Base-by-base conservation (phyloP, 2,329 filamentous ascomycete species). In the Arthrobotrys conoides region DNA sequence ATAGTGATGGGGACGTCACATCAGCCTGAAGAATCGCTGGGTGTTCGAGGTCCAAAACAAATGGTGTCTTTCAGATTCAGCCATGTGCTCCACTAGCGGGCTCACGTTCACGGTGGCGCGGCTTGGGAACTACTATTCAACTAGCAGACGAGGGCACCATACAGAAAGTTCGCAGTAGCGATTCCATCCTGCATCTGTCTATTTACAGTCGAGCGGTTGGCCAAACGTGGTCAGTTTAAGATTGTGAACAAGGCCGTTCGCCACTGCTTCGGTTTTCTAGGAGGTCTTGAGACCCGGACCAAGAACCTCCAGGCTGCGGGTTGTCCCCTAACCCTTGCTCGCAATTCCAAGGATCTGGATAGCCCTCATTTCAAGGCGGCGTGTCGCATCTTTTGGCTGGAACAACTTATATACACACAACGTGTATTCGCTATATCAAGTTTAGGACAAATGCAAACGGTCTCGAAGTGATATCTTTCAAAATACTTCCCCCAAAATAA, bases 211-310 rank as follows among this genome's bases (percentile, higher is more conserved):
- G 33, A 44, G 70, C 70, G 70, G 70, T 51, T 59, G 49, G 16
- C 61, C 51, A 73, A 73, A 67, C 70, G 63, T 73, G 61, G 61
- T 73, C 70, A n/a, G 70, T 73, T 67, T 73, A 61, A 66, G 44
- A 67, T 67, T 66, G 24, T 55, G 27, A n/a, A 18, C 57, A 49
- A 38, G 36, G 48, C 12, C 48, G 51, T 72, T 65, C 55, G 67
- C 53, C 67, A 66, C 49, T 48, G 18, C 24, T 46, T 6, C 49
- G n/a, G 59, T 48, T 48, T 20, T 20, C 44, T 41, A 65, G 44
- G 46, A 49, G 48, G 20, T 24, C 48, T 51, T 20, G 20, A 51
- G 44, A 65, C 57, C 36, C 65, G 65, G 65, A 68, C 33, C 36
- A 57, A 53, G 18, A 57, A 30, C 36, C 22, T 46, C 48, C 65